These are phyloP conservation scores for Pseudognaphalium luteoalbum DNA, from an alignment of 129 eudicot species.

Conservation along the genomic window DNA sequence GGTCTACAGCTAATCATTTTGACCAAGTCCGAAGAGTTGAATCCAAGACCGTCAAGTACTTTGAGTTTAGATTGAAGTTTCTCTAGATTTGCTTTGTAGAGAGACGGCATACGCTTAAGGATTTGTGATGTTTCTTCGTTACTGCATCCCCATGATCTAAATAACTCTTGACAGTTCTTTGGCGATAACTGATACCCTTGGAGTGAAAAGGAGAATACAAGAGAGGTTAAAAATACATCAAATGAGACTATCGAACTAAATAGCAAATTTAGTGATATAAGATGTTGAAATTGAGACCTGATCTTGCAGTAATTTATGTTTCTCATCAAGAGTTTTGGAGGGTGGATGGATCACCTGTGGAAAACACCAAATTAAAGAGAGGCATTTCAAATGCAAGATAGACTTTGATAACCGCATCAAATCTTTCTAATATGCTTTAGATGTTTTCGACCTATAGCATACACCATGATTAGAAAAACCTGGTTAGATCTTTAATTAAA, in stretches of 20 bases:
- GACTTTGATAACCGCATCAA: neutral
- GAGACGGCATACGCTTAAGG: conserved; percentile 47
- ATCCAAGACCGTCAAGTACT: conserved; percentile 49
- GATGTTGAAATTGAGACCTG: conserved; percentile 34
- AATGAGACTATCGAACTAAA: neutral
- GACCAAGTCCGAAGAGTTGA: conserved; percentile 50
- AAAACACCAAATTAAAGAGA: neutral
- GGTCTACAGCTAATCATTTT: conserved; percentile 63
- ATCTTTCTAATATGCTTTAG: neutral
- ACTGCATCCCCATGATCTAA: conserved; percentile 60
- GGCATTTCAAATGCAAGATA: neutral
- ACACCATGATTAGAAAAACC: neutral
- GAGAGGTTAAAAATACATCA: conserved; percentile 8
- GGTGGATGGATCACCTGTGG: conserved; percentile 17
- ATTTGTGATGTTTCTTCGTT: conserved; percentile 45
- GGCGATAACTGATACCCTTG: conserved; percentile 29
- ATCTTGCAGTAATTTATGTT: conserved; percentile 19
- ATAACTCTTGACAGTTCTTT: conserved; percentile 40
- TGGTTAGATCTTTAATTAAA: neutral
- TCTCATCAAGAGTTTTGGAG: conserved; percentile 7
- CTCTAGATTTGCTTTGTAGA: conserved; percentile 40
- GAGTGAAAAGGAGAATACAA: conserved; percentile 3
- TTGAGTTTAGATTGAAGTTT: conserved; percentile 55
- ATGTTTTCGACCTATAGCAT: neutral
- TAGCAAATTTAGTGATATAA: neutral